These are phyloP conservation scores for Cystobasidiaceae sp. DNA, from an alignment of 1,284 basidiomycete genomes.

Conservation along the genomic window DNA sequence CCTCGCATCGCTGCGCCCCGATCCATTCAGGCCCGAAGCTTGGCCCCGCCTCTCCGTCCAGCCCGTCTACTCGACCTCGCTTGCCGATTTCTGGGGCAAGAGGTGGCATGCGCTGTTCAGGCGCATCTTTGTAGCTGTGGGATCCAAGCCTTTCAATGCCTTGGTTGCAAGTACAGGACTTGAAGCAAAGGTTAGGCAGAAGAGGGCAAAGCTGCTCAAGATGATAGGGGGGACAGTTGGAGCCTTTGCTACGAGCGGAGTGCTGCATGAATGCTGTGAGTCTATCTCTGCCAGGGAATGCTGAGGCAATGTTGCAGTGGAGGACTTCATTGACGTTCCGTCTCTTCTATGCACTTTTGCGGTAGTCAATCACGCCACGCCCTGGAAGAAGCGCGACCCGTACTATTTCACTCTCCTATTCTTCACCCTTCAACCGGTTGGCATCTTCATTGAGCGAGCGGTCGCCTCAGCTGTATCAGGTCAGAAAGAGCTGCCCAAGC, in stretches of 20 bases:
- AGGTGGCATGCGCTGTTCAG: slow-evolving; percentile 19
- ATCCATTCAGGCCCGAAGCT: background rate
- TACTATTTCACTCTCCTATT: background rate
- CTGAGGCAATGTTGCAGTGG: background rate
- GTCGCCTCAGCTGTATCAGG: background rate
- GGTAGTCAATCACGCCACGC: slow-evolving; percentile 5
- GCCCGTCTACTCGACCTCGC: background rate
- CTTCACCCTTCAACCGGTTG: slow-evolving; percentile 1
- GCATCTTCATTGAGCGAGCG: background rate
- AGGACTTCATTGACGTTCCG: background rate
- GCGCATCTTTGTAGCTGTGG: background rate
- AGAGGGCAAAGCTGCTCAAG: background rate
- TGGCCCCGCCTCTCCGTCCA: background rate
- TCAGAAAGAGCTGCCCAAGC: background rate
- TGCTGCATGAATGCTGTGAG: slow-evolving; percentile 11
- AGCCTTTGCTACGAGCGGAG: slow-evolving; percentile 3
- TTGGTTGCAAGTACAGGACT: background rate
- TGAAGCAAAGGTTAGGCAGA: too few relatives aligned
- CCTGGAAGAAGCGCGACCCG: background rate
- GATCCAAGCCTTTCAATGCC: background rate
- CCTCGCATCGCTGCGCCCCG: background rate
- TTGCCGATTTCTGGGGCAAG: slow-evolving; percentile 3
- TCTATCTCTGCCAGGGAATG: background rate
- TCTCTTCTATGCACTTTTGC: background rate
- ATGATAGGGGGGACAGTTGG: too few relatives aligned